phyloP scores from a whole-genome alignment of 495 filamentous ascomycete species.

The Daldinia concentrica region DNA sequence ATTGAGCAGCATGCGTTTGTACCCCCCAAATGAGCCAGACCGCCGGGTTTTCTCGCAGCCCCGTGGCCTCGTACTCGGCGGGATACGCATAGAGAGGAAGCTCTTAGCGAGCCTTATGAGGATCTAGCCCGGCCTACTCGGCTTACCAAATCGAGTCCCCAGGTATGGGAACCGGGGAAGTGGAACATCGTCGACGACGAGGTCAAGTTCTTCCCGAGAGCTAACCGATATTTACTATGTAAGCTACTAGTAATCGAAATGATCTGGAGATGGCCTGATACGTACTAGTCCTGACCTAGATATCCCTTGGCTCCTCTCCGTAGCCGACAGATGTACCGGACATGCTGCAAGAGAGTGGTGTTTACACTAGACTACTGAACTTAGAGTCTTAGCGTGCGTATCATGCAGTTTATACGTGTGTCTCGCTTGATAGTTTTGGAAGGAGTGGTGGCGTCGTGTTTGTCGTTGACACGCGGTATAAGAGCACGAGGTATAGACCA shows the following conservation, averaged over 20 bases:
- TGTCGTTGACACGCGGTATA: conserved; percentile 31
- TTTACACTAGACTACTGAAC: conserved; percentile 12
- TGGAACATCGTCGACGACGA: conserved; percentile 28
- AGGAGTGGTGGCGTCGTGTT: conserved; percentile 32
- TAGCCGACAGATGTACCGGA: conserved; percentile 20
- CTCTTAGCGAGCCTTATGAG: conserved; percentile 2
- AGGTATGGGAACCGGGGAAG: conserved; percentile 12
- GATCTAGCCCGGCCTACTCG: conserved; percentile 26
- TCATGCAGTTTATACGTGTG: conserved; percentile 17
- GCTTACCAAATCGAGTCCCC: conserved; percentile 15
- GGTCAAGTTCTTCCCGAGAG: conserved; percentile 3
- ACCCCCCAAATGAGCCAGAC: conserved; percentile 28
- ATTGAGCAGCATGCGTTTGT: conserved; percentile 20
- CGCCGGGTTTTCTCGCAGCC: conserved; percentile 23
- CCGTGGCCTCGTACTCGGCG: conserved; percentile 20
- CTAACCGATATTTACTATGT: not conserved
- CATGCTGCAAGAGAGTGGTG: conserved; percentile 1
- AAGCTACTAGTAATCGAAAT: not conserved
- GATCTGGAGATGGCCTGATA: conserved; percentile 1
- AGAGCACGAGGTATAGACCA: conserved; percentile 22
- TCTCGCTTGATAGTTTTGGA: conserved; percentile 14
- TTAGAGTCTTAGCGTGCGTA: conserved; percentile 8
- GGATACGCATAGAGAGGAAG: conserved; percentile 9
- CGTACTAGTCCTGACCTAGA: conserved; percentile 1
- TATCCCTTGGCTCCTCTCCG: conserved; percentile 9